Evolutionary conservation across 768 basidiomycete species (phyloP), one percentile per base, ranked within the genome.

Genomic region (Phlegmacium glaucopus): DNA sequence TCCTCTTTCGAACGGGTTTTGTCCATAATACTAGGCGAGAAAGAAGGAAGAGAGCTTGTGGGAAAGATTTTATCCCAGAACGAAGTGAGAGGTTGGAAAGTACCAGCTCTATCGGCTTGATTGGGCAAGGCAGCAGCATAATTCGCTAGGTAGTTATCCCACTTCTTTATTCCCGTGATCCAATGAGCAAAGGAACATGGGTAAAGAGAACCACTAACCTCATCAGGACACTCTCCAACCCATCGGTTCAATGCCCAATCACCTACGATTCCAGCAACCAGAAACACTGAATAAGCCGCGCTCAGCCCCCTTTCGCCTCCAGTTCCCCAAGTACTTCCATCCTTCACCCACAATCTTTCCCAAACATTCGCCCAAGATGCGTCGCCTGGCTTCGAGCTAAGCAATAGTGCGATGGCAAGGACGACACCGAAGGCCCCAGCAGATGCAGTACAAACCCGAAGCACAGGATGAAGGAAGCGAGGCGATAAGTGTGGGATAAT

Each of bases 191-290:
- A 12, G 12, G 44, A 28, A 39, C 12, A 34, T 13, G 28, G 4
- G 10, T n/a, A 42, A 18, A 36, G 25, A 32, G 15, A 15, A 35
- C 6, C 27, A 61, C 70, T 22, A 49, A 81, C 82, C 76, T 86
- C 75, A 54, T 86, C 84, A 11, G 85, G 85, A 63, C 80, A 80
- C 54, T 84, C 83, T 16, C 84, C 85, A 25, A 83, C 69, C 65
- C 72, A 74, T 42, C 62, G 60, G 26, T 67, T 65, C 36, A 86
- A 63, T n/a, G 73, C 67, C 77, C 77, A 86, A 57, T 88, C 85
- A 15, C 58, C 63, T 0, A 57, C 62, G 9, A 72, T 65, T 1
- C 85, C 85, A 9, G 65, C 32, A 10, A 62, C 54, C 12, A 80
- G 59, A 41, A 85, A 72, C 25, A 85, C 58, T 47, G 75, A 78